Percentiles rank a stretch among this genome's conserved stretches.
These are phyloP conservation scores for Colletotrichum tofieldiae DNA, from an alignment of 2,329 filamentous ascomycete genomes.

Conservation along the genomic window DNA sequence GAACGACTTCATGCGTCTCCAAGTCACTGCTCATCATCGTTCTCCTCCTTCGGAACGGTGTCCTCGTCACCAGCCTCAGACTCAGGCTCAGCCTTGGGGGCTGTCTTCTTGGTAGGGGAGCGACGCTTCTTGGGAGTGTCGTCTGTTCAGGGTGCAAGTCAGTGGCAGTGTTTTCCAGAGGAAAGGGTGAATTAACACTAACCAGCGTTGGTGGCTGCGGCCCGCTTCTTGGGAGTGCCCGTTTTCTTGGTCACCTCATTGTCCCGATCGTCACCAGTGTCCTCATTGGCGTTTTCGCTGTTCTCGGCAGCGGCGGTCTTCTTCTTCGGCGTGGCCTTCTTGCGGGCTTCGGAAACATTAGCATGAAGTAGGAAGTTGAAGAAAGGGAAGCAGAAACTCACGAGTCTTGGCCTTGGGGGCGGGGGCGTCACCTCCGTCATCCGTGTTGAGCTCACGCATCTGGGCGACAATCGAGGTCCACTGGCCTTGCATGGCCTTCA, in stretches of 20 bases:
- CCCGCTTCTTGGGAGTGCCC: slow-evolving; percentile 26
- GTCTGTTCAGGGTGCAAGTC: slow-evolving; percentile 3
- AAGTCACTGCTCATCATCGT: slow-evolving; percentile 56
- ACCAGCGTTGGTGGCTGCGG: slow-evolving; percentile 19
- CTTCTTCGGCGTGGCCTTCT: slow-evolving; percentile 48
- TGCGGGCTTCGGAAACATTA: slow-evolving; percentile 27
- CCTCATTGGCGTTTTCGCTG: slow-evolving; percentile 14
- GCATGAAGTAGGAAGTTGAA: neutral
- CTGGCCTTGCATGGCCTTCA: slow-evolving; percentile 56
- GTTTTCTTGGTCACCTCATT: slow-evolving; percentile 19
- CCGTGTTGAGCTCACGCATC: slow-evolving; percentile 54
- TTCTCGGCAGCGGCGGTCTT: neutral
- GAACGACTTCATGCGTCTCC: neutral
- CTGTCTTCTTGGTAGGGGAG: slow-evolving; percentile 43
- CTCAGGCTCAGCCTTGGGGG: slow-evolving; percentile 35
- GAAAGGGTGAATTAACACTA: neutral
- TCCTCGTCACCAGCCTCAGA: slow-evolving; percentile 9
- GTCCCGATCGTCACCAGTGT: slow-evolving; percentile 5
- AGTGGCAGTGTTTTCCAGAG: neutral
- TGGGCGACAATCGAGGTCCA: slow-evolving; percentile 57
- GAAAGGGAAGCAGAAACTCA: neutral
- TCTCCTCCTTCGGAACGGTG: slow-evolving; percentile 47
- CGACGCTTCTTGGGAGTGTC: slow-evolving; percentile 34
- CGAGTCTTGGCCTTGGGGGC: slow-evolving; percentile 39
- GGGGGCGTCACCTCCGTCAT: slow-evolving; percentile 20